Base-by-base conservation (phyloP, 2,329 filamentous ascomycete species). In the Xylariaceae sp. region DNA sequence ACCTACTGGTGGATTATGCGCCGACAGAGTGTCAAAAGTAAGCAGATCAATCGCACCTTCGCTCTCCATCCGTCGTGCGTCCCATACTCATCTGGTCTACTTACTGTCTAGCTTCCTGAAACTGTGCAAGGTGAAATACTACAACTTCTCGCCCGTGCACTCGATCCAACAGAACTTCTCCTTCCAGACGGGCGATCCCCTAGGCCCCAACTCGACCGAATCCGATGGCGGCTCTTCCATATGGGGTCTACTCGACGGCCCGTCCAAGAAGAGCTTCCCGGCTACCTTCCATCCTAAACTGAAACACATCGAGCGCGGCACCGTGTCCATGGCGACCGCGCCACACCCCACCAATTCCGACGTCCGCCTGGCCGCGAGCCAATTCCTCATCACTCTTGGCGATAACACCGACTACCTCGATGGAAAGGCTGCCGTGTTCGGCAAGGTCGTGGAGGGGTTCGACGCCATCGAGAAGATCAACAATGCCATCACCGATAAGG, bases 51-150 rank as follows among this genome's bases (percentile, higher is more conserved):
- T 4, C 35, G 27, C 5, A 13, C 21, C 26, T n/a, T 12, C 17
- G n/a, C n/a, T n/a, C n/a, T n/a, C n/a, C n/a, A n/a, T n/a, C n/a
- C n/a, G n/a, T n/a, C n/a, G n/a, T n/a, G n/a, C n/a, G n/a, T n/a
- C n/a, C n/a, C n/a, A n/a, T n/a, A n/a, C n/a, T n/a, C n/a, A n/a
- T n/a, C n/a, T n/a, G n/a, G n/a, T n/a, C n/a, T n/a, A n/a, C n/a
- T n/a, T n/a, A n/a, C n/a, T n/a, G n/a, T n/a, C n/a, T 64, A 94
- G 88, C 74, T 97, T 98, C 64, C 71, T 98, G 41, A 97, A 98
- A 74, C 85, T 98, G 54, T 96, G 92, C 78, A 97, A 97, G 69
- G 73, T 88, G 66, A 98, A 96, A 70, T 98, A 97, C 69, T 98
- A 96, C 79, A 97, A 97, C 70, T 97, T 94, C 63, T 82, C 88